Base-by-base conservation (phyloP, 116 monocot species). In the Phalaenopsis hybrid region DNA sequence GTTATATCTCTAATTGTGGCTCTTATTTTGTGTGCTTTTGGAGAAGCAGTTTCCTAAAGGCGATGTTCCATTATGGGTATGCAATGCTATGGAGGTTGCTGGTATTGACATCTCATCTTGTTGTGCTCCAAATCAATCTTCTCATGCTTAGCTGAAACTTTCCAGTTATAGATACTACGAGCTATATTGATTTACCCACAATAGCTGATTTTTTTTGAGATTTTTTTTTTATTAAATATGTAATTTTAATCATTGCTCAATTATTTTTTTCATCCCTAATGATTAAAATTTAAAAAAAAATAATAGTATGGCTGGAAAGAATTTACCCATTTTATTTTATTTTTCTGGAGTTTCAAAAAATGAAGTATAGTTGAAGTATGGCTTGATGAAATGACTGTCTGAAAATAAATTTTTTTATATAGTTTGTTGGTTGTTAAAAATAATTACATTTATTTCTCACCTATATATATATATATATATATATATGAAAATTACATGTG, bases 71-170 rank as follows among this genome's bases (percentile, higher is more conserved):
- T 76, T 87, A 72, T 99, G 95, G 98, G 98, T 99, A 41, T 87
- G 93, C 84, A 99, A 93, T 85, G 98, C 98, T 8, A 99, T 99
- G 98, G 95, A 93, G 82, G 98, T 99, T 79, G 98, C 98, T 44
- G 95, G 95, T 28, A 85, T 99, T 50, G 98, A 99, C 81, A 91
- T 99, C 58, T 91, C 95, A 44, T 78, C 91, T 34, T 95, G 98
- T 77, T 92, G 89, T 76, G 81, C 79, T 78, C 85, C 88, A 23
- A 18, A 78, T 59, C 18, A 81, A 25, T 68, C 84, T 78, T 67
- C 52, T 41, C 37, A 41, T 41, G 5, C 31, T 23, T 37, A 73
- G 73, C 33, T 73, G 72, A 72, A 72, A n/a, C 21, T 1, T 67
- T 67, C 9, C 67, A 28, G 2, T 8, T 1, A 28, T 67, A 55